Conservation (phyloP, 768 basidiomycete genomes). For the Lactifluus rugatus region DNA sequence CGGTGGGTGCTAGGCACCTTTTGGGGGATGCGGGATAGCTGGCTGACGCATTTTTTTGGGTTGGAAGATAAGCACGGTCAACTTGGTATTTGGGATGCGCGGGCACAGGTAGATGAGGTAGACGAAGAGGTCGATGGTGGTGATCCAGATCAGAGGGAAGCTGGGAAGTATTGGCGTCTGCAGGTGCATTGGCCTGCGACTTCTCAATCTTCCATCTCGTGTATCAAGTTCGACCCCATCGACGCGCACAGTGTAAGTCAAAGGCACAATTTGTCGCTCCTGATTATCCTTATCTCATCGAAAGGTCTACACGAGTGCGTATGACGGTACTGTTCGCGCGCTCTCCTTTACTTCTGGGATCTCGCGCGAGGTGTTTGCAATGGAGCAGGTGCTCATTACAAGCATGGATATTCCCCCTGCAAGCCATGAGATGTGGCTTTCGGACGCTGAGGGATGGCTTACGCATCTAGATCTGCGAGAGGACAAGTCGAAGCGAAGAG, state of each 20-base stretch:
- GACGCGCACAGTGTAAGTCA: slow-evolving; percentile 58
- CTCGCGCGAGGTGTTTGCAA: slow-evolving; percentile 59
- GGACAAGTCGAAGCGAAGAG: slow-evolving; percentile 39
- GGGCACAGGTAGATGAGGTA: slow-evolving; percentile 54
- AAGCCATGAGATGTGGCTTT: slow-evolving; percentile 80
- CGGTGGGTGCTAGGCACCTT: slow-evolving; percentile 33
- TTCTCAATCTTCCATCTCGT: slow-evolving; percentile 69
- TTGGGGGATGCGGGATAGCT: neutral
- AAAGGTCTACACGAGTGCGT: slow-evolving; percentile 73
- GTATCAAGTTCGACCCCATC: slow-evolving; percentile 65
- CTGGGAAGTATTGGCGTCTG: slow-evolving; percentile 72
- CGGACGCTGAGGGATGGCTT: slow-evolving; percentile 59
- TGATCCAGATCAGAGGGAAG: slow-evolving; percentile 35
- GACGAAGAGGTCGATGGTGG: slow-evolving; percentile 56
- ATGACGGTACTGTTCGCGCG: slow-evolving; percentile 68
- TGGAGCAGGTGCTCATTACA: slow-evolving; percentile 53
- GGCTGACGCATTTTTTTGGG: neutral
- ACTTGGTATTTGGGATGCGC: slow-evolving; percentile 81
- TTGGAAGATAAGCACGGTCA: slow-evolving; percentile 68
- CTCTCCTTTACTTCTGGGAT: slow-evolving; percentile 65
- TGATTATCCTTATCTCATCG: neutral
- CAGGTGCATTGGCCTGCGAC: slow-evolving; percentile 81
- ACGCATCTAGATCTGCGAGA: slow-evolving; percentile 73
- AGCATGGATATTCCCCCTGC: slow-evolving; percentile 58
- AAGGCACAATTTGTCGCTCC: neutral